A percentile compares a stretch with the other conserved stretches of the same genome.
phyloP scores from a whole-genome alignment of 2,329 filamentous ascomycete species.

The Lanzia echinophila region DNA sequence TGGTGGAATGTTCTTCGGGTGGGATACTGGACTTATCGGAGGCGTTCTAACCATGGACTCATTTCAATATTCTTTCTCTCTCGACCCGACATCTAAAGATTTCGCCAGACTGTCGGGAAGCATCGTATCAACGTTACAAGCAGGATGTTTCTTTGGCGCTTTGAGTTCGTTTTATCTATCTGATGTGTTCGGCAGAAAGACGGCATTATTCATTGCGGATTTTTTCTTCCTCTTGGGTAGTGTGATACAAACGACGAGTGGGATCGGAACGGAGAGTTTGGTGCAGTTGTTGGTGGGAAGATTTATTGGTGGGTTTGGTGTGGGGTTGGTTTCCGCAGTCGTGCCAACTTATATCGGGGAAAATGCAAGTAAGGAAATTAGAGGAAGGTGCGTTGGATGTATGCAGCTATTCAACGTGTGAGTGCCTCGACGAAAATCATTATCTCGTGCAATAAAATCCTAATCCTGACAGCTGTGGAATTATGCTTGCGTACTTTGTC shows the following conservation, averaged over 20 bases:
- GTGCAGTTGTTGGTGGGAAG: slow-evolving; percentile 9
- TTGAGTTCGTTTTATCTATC: slow-evolving; percentile 37
- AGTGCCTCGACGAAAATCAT: not conserved
- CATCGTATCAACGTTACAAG: slow-evolving; percentile 61
- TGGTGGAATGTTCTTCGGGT: slow-evolving; percentile 55
- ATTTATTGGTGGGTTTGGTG: slow-evolving; percentile 13
- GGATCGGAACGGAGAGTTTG: slow-evolving; percentile 7
- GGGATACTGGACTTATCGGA: slow-evolving; percentile 67
- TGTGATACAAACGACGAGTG: slow-evolving; percentile 9
- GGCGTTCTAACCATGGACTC: slow-evolving; percentile 60
- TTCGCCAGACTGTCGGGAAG: slow-evolving; percentile 2
- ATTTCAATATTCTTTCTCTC: slow-evolving; percentile 40
- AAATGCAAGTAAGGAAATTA: slow-evolving; percentile 11
- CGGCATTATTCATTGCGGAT: slow-evolving; percentile 8
- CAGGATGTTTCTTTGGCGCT: slow-evolving; percentile 58
- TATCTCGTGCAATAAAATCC: not conserved
- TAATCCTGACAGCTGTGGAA: slow-evolving; percentile 3
- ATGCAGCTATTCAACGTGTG: slow-evolving; percentile 16
- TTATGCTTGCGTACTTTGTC: slow-evolving; percentile 12
- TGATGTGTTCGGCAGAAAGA: slow-evolving; percentile 24
- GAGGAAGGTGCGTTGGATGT: slow-evolving; percentile 12
- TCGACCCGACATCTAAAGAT: not conserved
- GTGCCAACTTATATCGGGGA: slow-evolving; percentile 16
- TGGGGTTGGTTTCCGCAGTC: slow-evolving; percentile 12
- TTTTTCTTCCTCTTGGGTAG: slow-evolving; percentile 8